A percentile compares a stretch with the other conserved stretches of the same genome.
Evolutionary conservation across 208 protist genomes (phyloP).

Genomic region (Leishmania turanica): DNA sequence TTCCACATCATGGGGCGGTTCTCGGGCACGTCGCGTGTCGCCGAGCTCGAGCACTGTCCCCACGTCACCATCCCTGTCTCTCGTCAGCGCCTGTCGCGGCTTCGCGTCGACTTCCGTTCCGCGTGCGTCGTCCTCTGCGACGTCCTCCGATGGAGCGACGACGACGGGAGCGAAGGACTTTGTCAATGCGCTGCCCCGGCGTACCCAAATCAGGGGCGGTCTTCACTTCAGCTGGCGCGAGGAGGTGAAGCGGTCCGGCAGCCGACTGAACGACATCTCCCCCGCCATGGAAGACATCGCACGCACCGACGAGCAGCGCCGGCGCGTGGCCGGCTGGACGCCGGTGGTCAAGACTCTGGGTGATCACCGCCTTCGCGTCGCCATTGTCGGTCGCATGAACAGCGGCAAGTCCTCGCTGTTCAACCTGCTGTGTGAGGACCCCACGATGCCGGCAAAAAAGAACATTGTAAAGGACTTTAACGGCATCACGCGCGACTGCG

Average conservation of each 20-base stretch:
- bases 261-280: slow-evolving; percentile 75
- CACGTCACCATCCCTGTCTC: neutral
- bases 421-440: slow-evolving; percentile 83
- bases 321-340: slow-evolving; percentile 74
- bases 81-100: slow-evolving; percentile 3
- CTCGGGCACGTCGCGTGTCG: neutral
- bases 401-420: slow-evolving; percentile 91
- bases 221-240: slow-evolving; percentile 67
- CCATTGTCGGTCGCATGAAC: slow-evolving; percentile 91
- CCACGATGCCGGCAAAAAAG: slow-evolving; percentile 50
- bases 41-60: neutral
- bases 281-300: slow-evolving; percentile 57
- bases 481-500: slow-evolving; percentile 89
- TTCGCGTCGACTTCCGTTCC: neutral
- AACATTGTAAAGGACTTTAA: slow-evolving; percentile 87
- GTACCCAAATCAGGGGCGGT: slow-evolving; percentile 53
- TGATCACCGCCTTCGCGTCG: slow-evolving; percentile 84
- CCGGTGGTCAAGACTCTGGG: slow-evolving; percentile 83
- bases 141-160: neutral
- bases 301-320: slow-evolving; percentile 73
- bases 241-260: slow-evolving; percentile 60
- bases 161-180: neutral
- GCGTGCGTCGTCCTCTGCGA: neutral
- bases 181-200: slow-evolving; percentile 40
- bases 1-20: neutral